Evolutionary conservation across 2,329 filamentous ascomycete species (phyloP).

Genomic region (Proliferodiscus dingleyae): DNA sequence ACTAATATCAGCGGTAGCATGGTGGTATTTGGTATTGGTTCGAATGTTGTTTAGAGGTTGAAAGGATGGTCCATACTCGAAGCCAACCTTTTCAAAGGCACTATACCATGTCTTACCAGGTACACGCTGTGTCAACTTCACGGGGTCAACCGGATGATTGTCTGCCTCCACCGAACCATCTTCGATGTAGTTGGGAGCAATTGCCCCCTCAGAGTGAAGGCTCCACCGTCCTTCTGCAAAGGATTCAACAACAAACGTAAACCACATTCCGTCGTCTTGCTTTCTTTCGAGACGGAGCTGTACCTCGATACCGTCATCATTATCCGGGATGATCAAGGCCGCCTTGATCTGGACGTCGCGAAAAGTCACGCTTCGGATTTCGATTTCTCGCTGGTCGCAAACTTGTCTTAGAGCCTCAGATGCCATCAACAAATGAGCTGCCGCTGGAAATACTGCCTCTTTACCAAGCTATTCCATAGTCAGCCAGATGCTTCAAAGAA

Average conservation of each 20-base stretch:
- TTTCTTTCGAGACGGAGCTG: no score
- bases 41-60: slow-evolving; percentile 31
- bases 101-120: slow-evolving; percentile 32
- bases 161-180: background rate
- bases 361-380: background rate
- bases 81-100: slow-evolving; percentile 33
- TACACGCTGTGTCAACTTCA: slow-evolving; percentile 24
- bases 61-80: slow-evolving; percentile 37
- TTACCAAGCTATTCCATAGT: no score
- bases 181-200: background rate
- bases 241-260: slow-evolving; percentile 43
- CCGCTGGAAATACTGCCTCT: slow-evolving; percentile 38
- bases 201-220: slow-evolving; percentile 3
- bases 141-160: background rate
- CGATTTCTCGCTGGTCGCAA: background rate
- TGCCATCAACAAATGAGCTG: slow-evolving; percentile 44
- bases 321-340: slow-evolving; percentile 3
- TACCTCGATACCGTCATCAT: slow-evolving; percentile 6
- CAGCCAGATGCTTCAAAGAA: no score
- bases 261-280: background rate
- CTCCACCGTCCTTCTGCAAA: slow-evolving; percentile 3
- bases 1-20: slow-evolving; percentile 28
- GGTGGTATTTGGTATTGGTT: slow-evolving; percentile 24
- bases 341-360: slow-evolving; percentile 5
- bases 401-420: slow-evolving; percentile 35